Percentiles rank a stretch among this genome's conserved stretches.
phyloP scores from a whole-genome alignment of 2,329 filamentous ascomycete species.

The Chaetomium sp. region DNA sequence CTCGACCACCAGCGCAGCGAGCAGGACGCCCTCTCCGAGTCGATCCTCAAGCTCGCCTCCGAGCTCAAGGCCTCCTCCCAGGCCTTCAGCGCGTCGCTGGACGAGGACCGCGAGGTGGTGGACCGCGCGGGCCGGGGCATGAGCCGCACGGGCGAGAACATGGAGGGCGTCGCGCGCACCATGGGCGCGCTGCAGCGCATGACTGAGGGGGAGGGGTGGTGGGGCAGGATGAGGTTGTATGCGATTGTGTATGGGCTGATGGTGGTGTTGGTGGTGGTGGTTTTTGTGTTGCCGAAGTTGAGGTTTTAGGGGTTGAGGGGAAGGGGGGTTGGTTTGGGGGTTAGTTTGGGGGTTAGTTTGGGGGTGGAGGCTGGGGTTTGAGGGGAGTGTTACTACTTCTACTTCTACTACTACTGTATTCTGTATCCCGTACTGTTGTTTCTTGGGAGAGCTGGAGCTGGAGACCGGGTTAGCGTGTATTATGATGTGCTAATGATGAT shows the following conservation, averaged over 20 bases:
- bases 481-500: neutral
- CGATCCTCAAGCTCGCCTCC: slow-evolving; percentile 77
- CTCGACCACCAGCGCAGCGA: slow-evolving; percentile 77
- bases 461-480: neutral
- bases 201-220: slow-evolving; percentile 88
- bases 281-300: slow-evolving; percentile 85
- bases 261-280: slow-evolving; percentile 74
- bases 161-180: slow-evolving; percentile 73
- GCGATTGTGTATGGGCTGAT: slow-evolving; percentile 81
- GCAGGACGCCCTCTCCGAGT: slow-evolving; percentile 79
- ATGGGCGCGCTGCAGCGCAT: slow-evolving; percentile 79
- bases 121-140: slow-evolving; percentile 72
- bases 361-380: neutral
- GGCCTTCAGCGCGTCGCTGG: slow-evolving; percentile 70
- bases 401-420: too few species aligned
- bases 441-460: neutral
- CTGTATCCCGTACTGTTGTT: too few species aligned
- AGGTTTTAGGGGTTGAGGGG: slow-evolving; percentile 60
- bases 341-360: neutral
- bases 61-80: slow-evolving; percentile 75
- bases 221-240: slow-evolving; percentile 81
- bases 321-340: neutral
- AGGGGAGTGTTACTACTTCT: neutral
- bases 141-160: slow-evolving; percentile 72
- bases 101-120: slow-evolving; percentile 71